Evolutionary conservation across 768 basidiomycete genomes (phyloP).

Genomic region (Suillus subaureus): DNA sequence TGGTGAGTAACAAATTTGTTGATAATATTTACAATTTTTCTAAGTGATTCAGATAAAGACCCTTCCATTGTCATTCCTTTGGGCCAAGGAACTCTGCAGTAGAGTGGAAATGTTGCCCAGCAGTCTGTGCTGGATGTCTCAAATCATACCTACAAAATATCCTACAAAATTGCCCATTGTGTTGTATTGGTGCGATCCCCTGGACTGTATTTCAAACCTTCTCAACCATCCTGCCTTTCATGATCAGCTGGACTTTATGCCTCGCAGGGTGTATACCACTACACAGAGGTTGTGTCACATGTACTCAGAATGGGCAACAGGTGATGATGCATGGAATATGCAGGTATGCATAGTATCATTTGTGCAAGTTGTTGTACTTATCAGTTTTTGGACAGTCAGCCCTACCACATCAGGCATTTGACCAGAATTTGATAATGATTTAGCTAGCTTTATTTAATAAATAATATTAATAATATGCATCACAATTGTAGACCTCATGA

Average conservation of each 20-base stretch:
- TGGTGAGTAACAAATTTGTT: too few species aligned
- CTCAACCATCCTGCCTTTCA: slow-evolving; percentile 23
- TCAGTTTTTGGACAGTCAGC: slow-evolving; percentile 14
- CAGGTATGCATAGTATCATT: slow-evolving; percentile 19
- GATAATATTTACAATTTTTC: neutral
- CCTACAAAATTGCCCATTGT: slow-evolving; percentile 25
- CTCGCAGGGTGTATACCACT: slow-evolving; percentile 18
- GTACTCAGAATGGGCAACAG: slow-evolving; percentile 29
- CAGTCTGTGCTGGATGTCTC: slow-evolving; percentile 24
- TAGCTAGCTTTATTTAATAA: too few species aligned
- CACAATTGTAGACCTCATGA: too few species aligned
- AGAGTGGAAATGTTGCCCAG: slow-evolving; percentile 23
- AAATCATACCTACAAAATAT: slow-evolving; percentile 8
- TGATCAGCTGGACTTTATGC: slow-evolving; percentile 21
- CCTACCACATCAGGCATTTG: too few species aligned
- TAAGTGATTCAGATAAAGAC: slow-evolving; percentile 2
- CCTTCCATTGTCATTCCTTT: slow-evolving; percentile 22
- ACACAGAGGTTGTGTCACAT: slow-evolving; percentile 11
- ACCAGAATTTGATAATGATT: too few species aligned
- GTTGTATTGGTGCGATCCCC: slow-evolving; percentile 28
- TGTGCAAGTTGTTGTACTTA: slow-evolving; percentile 6
- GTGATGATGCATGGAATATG: too few species aligned
- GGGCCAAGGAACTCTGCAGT: slow-evolving; percentile 26
- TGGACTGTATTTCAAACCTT: slow-evolving; percentile 26
- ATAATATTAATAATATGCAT: too few species aligned